A percentile compares a stretch with the other conserved stretches of the same genome.
phyloP scores from a whole-genome alignment of 139 green algal genomes.

The Zygnema circumcarinatum region DNA sequence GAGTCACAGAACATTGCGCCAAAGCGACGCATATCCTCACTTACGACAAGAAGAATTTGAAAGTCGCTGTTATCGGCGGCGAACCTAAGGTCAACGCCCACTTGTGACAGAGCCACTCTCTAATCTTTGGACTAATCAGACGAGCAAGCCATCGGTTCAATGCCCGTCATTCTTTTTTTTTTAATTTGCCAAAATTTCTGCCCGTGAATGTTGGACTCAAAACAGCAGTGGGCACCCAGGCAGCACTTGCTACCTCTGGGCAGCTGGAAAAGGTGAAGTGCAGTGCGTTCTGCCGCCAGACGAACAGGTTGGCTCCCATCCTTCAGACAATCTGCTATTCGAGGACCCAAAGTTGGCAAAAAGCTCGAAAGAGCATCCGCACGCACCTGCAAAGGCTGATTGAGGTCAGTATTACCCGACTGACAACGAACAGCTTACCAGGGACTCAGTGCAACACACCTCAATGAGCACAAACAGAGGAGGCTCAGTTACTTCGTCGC shows the following conservation, averaged over 20 bases:
- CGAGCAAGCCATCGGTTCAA: neutral
- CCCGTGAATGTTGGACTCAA: too few species aligned
- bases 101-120: too few species aligned
- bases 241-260: constrained; percentile 30
- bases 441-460: too few species aligned
- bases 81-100: too few species aligned
- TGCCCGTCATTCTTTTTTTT: too few species aligned
- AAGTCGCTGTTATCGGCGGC: neutral
- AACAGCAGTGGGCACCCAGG: too few species aligned
- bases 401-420: too few species aligned
- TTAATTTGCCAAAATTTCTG: too few species aligned
- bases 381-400: constrained; percentile 6
- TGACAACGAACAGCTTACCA: too few species aligned
- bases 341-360: constrained; percentile 14
- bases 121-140: neutral
- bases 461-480: too few species aligned
- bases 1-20: neutral
- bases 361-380: constrained; percentile 4
- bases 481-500: too few species aligned
- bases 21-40: neutral
- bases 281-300: constrained; percentile 51
- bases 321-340: constrained; percentile 47
- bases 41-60: neutral
- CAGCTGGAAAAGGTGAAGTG: constrained; percentile 55
- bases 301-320: constrained; percentile 50